Evolutionary conservation across 257 asterid species (phyloP).

Genomic region (Nicotiana benthamiana): DNA sequence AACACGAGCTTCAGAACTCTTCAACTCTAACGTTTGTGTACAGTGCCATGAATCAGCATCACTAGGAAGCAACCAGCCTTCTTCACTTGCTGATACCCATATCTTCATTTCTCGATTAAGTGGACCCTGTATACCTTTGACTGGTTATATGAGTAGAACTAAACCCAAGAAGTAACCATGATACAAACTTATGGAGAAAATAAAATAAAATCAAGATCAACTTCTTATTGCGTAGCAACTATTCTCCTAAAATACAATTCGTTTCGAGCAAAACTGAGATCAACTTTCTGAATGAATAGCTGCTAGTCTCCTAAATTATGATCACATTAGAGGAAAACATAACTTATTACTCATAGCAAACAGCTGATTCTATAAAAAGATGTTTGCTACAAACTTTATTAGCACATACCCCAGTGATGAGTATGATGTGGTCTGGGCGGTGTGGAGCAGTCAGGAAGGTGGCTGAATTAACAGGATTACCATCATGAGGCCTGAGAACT

Average conservation of each 20-base stretch:
- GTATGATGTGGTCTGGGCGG: slow-evolving; percentile 88
- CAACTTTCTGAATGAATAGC: no score
- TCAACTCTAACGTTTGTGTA: slow-evolving; percentile 74
- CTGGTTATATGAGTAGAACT: neutral
- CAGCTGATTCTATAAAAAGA: neutral
- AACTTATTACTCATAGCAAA: neutral
- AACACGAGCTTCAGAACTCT: slow-evolving; percentile 53
- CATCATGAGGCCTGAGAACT: slow-evolving; percentile 85
- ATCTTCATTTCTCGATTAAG: slow-evolving; percentile 78
- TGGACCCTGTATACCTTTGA: slow-evolving; percentile 57
- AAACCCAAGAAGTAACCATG: neutral
- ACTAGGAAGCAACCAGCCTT: slow-evolving; percentile 95
- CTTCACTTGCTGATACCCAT: slow-evolving; percentile 92
- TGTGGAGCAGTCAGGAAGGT: slow-evolving; percentile 87
- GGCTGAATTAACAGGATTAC: slow-evolving; percentile 92
- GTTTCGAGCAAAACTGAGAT: neutral
- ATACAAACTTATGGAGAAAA: slow-evolving; percentile 12
- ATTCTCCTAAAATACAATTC: neutral
- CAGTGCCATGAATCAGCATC: slow-evolving; percentile 91
- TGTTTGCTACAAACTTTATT: neutral
- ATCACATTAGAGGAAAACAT: neutral
- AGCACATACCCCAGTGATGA: slow-evolving; percentile 83
- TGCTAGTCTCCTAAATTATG: neutral
- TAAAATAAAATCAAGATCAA: neutral
- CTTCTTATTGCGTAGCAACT: neutral